Evolutionary conservation across 768 basidiomycete species (phyloP).

Genomic region (Pleurotus platypus): DNA sequence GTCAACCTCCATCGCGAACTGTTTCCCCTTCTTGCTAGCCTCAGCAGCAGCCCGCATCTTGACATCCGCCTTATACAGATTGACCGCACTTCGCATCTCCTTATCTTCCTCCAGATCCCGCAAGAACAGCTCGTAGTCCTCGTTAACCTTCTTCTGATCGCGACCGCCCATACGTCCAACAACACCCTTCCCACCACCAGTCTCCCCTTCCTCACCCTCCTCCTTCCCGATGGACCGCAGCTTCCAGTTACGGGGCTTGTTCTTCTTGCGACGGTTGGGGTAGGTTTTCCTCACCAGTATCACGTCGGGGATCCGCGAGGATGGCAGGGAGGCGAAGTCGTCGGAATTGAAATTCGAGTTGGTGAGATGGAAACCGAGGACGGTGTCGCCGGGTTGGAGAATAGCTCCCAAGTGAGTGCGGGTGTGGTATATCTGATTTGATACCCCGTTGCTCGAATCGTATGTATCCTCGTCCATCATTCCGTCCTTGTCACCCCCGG

Average conservation of each 20-base stretch:
- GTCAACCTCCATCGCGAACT: constrained; percentile 73
- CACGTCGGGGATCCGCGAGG: constrained; percentile 79
- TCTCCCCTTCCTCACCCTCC: constrained; percentile 67
- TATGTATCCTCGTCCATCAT: constrained; percentile 49
- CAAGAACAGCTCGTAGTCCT: constrained; percentile 96
- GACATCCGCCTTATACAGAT: constrained; percentile 76
- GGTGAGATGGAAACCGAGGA: constrained; percentile 85
- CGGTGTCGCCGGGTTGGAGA: constrained; percentile 93
- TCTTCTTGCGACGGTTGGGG: constrained; percentile 91
- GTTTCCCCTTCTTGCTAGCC: constrained; percentile 27
- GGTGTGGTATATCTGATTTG: constrained; percentile 88
- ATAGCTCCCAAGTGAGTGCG: constrained; percentile 91
- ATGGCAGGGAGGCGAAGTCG: constrained; percentile 66
- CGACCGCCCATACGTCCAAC: constrained; percentile 87
- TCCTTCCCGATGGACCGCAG: constrained; percentile 92
- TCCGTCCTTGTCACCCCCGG: constrained; percentile 37
- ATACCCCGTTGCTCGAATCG: constrained; percentile 45
- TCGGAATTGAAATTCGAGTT: constrained; percentile 93
- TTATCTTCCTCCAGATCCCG: constrained; percentile 93
- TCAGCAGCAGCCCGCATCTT: constrained; percentile 45
- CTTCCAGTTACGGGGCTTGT: constrained; percentile 79
- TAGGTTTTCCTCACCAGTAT: constrained; percentile 95
- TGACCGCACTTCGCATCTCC: constrained; percentile 82
- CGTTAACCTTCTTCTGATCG: constrained; percentile 89
- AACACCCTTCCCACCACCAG: constrained; percentile 67